Percentiles rank a stretch among this genome's conserved stretches.
Conservation (phyloP, 1,139 yeast species). For the Geotrichum klebahnii region DNA sequence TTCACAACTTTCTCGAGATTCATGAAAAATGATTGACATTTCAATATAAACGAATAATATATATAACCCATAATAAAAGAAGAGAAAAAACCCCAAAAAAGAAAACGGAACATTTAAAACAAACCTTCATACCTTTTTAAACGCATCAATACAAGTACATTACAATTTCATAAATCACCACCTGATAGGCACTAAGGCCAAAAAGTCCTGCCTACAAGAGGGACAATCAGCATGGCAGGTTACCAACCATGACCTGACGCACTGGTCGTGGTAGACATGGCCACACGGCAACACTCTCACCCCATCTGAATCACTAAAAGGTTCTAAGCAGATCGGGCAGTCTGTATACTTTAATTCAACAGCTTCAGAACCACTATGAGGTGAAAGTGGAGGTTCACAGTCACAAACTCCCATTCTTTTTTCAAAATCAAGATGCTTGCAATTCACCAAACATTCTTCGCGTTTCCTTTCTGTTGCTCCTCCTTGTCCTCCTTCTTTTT, state of each 20-base stretch:
- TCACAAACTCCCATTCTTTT: not conserved
- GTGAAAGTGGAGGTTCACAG: not conserved
- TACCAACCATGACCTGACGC: conserved; percentile 8
- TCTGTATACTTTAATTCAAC: not conserved
- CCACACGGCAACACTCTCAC: conserved; percentile 3
- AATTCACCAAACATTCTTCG: not conserved
- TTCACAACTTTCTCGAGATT: too few relatives aligned
- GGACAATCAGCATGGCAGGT: conserved; percentile 7
- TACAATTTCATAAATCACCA: not conserved
- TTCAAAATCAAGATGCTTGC: not conserved
- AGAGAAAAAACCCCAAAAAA: too few relatives aligned
- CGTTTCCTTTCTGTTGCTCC: too few relatives aligned
- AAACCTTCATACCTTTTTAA: too few relatives aligned
- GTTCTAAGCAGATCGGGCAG: conserved; percentile 4
- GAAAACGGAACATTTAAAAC: not conserved
- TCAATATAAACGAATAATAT: too few relatives aligned
- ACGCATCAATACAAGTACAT: too few relatives aligned
- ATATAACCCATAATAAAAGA: too few relatives aligned
- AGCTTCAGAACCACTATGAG: not conserved
- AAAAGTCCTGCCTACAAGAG: conserved; percentile 6
- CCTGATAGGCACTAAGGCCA: not conserved
- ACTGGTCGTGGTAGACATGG: conserved; percentile 7
- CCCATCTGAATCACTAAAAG: not conserved
- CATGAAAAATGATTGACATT: too few relatives aligned
- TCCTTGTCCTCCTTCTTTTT: too few relatives aligned